Base-by-base conservation (phyloP, 225 moss, liverwort and hornwort genomes). In the Pseudisothecium myosuroides region DNA sequence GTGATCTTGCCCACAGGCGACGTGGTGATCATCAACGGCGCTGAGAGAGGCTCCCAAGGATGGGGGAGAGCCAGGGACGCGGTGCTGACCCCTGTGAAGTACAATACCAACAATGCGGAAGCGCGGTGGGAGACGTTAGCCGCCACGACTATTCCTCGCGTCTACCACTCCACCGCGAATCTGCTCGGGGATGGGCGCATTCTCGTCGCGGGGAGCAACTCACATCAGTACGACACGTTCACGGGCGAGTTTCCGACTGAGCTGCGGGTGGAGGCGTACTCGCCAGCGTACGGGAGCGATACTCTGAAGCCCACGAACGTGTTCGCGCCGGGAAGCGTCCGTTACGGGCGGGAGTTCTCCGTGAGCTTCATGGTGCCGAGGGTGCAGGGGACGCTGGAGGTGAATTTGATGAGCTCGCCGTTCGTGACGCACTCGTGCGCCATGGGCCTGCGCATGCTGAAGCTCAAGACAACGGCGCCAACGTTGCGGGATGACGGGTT, bases 1-100 rank as follows among this genome's bases (percentile, higher is more conserved):
- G 29, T 95, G 50, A 83, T 94, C 24, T 60, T 97, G 69, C 97
- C 97, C 68, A 94, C 92, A 7, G 92, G 91, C 14, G 92, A 94
- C 23, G 94, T 95, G 41, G 83, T 95, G 39, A 93, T 98, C 61
- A 94, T 98, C 90, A 98, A 98, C 60, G 98, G 98, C 43, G 98
- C 94, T 18, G 29, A 72, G 59, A 91, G 61, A 11, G 98, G 98
- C 12, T 67, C 91, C 1, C 96, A 97, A 88, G 98, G 98, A 27
- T 98, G 94, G 90, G 89, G 85, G 14, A 81, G 92, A 68, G 98
- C 92, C 6, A 89, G 62, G 32, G 63, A 94, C 59, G 92, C 98
- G 3, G 92, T 92, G 45, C 92, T 98, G 31, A 95, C 65, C 76
- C 98, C 98, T 45, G 93, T 96, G 61, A 80, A 55, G 37, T 93